Evolutionary conservation across 192 early-diverging fungal genomes (phyloP).

Genomic region (Entomortierella parvispora): DNA sequence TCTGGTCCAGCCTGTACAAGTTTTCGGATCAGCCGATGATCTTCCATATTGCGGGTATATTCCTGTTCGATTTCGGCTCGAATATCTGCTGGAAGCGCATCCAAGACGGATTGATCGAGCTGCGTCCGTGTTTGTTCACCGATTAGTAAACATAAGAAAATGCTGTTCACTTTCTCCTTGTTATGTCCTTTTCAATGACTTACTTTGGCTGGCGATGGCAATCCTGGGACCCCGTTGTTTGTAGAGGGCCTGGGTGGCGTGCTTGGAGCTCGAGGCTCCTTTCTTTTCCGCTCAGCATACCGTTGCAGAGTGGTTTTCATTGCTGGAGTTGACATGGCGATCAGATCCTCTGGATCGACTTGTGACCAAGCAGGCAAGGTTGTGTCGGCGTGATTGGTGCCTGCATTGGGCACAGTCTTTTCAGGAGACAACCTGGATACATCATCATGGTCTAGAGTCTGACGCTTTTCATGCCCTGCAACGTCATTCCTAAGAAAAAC

Average conservation of each 20-base stretch:
- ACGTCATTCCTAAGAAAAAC: slow-evolving; percentile 1
- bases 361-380: slow-evolving; percentile 59
- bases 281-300: slow-evolving; percentile 5
- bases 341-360: slow-evolving; percentile 51
- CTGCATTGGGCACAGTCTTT: too few species aligned
- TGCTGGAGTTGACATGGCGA: slow-evolving; percentile 44
- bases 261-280: neutral
- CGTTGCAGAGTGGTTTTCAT: slow-evolving; percentile 17
- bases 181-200: too few species aligned
- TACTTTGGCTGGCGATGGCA: too few species aligned
- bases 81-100: slow-evolving; percentile 41
- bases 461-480: neutral
- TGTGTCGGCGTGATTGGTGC: slow-evolving; percentile 4
- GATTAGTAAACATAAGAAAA: neutral
- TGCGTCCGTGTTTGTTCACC: neutral
- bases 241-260: neutral
- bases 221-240: neutral
- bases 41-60: slow-evolving; percentile 41
- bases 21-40: slow-evolving; percentile 27
- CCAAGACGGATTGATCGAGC: slow-evolving; percentile 40
- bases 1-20: slow-evolving; percentile 6
- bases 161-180: neutral
- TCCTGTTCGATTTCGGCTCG: slow-evolving; percentile 49
- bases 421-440: too few species aligned
- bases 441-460: too few species aligned